phyloP scores from a whole-genome alignment of 352 stramenopile species.

The Phytophthora sansomeana region DNA sequence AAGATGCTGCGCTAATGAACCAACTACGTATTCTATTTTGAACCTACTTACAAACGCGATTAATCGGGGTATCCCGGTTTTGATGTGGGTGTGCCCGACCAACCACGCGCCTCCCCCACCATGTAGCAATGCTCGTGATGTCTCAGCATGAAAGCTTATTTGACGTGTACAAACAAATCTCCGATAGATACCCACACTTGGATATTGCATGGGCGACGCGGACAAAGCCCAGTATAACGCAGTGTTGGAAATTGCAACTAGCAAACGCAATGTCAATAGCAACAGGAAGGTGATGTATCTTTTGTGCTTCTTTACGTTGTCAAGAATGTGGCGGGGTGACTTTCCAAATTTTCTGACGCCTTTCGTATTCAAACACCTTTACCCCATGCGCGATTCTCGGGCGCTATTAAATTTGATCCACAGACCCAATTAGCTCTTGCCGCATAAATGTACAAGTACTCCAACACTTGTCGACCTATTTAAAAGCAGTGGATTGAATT shows the following conservation, averaged over 20 bases:
- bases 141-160: no score
- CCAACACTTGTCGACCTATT: slow-evolving; percentile 6
- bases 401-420: not conserved
- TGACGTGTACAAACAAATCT: no score
- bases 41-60: not conserved
- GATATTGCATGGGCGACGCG: no score
- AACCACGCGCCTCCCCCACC: not conserved
- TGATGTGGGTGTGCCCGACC: not conserved
- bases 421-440: not conserved
- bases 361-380: slow-evolving; percentile 15
- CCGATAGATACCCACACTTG: no score
- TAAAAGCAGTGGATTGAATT: slow-evolving; percentile 20
- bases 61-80: not conserved
- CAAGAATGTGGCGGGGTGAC: slow-evolving; percentile 1
- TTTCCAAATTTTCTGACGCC: not conserved
- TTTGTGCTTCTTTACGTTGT: slow-evolving; percentile 13
- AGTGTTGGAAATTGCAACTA: not conserved
- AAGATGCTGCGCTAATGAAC: slow-evolving; percentile 1
- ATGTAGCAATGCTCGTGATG: not conserved
- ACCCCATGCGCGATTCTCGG: slow-evolving; percentile 12
- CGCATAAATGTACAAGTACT: not conserved
- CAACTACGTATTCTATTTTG: not conserved
- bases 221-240: not conserved
- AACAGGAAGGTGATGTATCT: not conserved
- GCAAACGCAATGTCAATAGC: not conserved